phyloP scores from a whole-genome alignment of 192 early-diverging fungal species.

The Phycomyces nitens region DNA sequence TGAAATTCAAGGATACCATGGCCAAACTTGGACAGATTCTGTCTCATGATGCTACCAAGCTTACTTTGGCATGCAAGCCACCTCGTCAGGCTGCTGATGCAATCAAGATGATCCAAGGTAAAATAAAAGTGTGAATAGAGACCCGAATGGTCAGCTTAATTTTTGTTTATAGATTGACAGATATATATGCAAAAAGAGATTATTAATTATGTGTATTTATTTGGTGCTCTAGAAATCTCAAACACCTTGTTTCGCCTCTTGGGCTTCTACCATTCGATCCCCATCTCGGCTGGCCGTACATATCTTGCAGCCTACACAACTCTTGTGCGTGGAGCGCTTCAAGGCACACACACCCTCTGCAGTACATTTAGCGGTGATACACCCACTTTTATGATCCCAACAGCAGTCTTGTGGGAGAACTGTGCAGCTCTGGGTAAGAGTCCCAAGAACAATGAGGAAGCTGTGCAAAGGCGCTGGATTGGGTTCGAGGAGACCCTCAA shows the following conservation, averaged over 20 bases:
- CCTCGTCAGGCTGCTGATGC: conserved; percentile 25
- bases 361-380: conserved; percentile 19
- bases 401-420: conserved; percentile 29
- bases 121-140: not conserved
- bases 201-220: not conserved
- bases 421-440: conserved; percentile 3
- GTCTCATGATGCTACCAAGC: conserved; percentile 33
- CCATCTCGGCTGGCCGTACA: not conserved
- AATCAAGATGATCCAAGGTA: conserved; percentile 27
- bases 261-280: conserved; percentile 32
- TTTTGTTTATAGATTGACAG: too few relatives aligned
- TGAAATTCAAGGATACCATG: conserved; percentile 23
- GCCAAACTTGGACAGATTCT: conserved; percentile 25
- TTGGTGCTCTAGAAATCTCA: conserved; percentile 8
- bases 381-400: conserved; percentile 24
- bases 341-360: conserved; percentile 16
- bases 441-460: conserved; percentile 21
- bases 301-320: conserved; percentile 9
- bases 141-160: not conserved
- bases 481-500: conserved; percentile 8
- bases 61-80: conserved; percentile 33
- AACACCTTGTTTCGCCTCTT: conserved; percentile 24
- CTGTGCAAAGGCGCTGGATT: conserved; percentile 20
- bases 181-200: too few relatives aligned
- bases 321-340: conserved; percentile 4